Evolutionary conservation across 2,329 filamentous ascomycete species (phyloP).

Genomic region (Aspergillus floridensis): DNA sequence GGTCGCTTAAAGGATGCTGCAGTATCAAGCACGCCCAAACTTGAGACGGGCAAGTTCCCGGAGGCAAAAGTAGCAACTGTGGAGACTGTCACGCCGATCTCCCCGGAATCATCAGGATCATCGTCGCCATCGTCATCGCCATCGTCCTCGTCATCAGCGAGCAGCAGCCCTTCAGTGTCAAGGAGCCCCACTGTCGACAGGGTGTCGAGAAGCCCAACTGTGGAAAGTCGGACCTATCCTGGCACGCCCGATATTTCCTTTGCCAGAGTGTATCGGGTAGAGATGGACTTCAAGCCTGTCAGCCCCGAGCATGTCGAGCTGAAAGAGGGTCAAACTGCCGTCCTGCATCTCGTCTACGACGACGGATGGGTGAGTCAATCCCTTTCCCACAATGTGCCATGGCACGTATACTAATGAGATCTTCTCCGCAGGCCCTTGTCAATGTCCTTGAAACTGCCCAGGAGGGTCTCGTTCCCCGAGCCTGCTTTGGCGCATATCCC

Average conservation of each 20-base stretch:
- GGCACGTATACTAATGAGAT: background rate
- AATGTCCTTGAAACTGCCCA: background rate
- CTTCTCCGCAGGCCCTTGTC: background rate
- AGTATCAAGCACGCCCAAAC: background rate
- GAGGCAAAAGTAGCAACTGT: conserved; percentile 3
- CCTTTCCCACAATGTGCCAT: too few relatives aligned
- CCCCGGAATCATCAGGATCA: background rate
- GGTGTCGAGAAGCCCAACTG: background rate
- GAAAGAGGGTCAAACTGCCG: conserved; percentile 1
- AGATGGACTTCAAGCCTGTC: conserved; percentile 1
- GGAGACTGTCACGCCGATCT: background rate
- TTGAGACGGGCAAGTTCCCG: background rate
- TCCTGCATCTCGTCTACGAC: conserved; percentile 4
- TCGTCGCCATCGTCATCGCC: too few relatives aligned
- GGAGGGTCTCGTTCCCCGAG: conserved; percentile 1
- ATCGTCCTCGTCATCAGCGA: background rate
- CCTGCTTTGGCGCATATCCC: background rate
- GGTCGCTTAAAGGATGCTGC: background rate
- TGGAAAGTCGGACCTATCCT: background rate
- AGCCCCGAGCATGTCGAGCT: conserved; percentile 3
- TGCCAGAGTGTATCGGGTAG: background rate
- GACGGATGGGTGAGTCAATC: conserved; percentile 3
- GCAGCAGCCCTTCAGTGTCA: background rate
- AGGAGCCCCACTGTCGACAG: background rate
- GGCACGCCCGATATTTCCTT: background rate